phyloP scores from a whole-genome alignment of 805 yeast species.

The Starmerella lactis-condensi region DNA sequence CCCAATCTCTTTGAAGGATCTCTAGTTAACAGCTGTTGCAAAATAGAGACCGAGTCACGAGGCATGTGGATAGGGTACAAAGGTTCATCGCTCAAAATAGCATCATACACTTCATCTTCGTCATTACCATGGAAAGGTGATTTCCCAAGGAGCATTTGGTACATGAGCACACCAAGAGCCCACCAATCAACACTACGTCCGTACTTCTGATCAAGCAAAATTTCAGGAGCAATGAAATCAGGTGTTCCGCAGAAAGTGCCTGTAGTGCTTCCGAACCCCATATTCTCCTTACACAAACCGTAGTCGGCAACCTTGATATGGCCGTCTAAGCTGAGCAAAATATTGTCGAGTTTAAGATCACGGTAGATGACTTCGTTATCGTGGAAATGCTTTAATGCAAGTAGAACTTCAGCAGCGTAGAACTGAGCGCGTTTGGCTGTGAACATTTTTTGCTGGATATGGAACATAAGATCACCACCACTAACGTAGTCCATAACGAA shows the following conservation, averaged over 20 bases:
- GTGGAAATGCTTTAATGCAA: constrained; percentile 83
- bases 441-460: constrained; percentile 80
- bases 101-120: constrained; percentile 91
- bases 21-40: constrained; percentile 77
- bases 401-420: constrained; percentile 87
- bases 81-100: constrained; percentile 91
- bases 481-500: constrained; percentile 96
- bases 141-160: constrained; percentile 91
- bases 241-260: constrained; percentile 95
- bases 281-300: constrained; percentile 87
- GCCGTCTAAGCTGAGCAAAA: constrained; percentile 71
- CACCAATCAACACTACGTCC: constrained; percentile 98
- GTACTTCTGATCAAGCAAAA: constrained; percentile 77
- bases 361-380: constrained; percentile 91
- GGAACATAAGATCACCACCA: constrained; percentile 99
- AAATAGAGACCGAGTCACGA: constrained; percentile 80
- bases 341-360: constrained; percentile 89
- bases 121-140: constrained; percentile 96
- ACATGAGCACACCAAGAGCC: constrained; percentile 94
- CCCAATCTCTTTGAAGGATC: constrained; percentile 78
- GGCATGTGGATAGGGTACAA: constrained; percentile 95
- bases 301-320: constrained; percentile 95
- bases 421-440: constrained; percentile 85
- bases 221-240: constrained; percentile 98
- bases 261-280: constrained; percentile 65